Evolutionary conservation across 225 moss, liverwort and hornwort species (phyloP).

Genomic region (Polytrichum commune): DNA sequence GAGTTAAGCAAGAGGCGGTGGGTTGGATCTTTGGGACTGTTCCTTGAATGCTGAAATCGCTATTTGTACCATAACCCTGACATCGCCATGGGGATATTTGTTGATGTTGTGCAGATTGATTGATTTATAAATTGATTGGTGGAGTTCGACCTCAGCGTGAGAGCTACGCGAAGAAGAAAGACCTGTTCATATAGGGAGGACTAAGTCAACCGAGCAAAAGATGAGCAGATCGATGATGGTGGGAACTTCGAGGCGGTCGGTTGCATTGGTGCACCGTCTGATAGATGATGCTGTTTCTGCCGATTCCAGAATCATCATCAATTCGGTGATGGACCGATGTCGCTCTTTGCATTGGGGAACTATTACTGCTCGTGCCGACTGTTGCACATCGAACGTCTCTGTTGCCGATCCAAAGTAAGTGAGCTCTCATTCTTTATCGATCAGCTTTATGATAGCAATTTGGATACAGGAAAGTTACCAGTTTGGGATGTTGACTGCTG

Average conservation of each 20-base stretch:
- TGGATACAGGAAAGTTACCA: not conserved
- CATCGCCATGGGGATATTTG: not conserved
- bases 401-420: no score
- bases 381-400: no score
- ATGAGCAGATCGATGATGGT: constrained; percentile 18
- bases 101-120: constrained; percentile 2
- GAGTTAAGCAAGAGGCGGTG: no score
- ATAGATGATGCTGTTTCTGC: not conserved
- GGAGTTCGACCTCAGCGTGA: not conserved
- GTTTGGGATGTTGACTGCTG: not conserved
- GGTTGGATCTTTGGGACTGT: no score
- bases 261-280: constrained; percentile 19
- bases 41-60: no score
- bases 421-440: not conserved
- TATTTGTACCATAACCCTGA: no score
- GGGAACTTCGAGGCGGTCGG: constrained; percentile 20
- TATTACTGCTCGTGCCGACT: not conserved
- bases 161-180: not conserved
- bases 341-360: not conserved
- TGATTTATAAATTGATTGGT: not conserved
- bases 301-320: not conserved
- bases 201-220: not conserved
- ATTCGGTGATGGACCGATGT: not conserved
- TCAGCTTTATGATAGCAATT: not conserved
- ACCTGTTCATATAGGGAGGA: not conserved